Conservation (phyloP, 2,329 filamentous ascomycete genomes). For the Cryoendolithus antarcticus region DNA sequence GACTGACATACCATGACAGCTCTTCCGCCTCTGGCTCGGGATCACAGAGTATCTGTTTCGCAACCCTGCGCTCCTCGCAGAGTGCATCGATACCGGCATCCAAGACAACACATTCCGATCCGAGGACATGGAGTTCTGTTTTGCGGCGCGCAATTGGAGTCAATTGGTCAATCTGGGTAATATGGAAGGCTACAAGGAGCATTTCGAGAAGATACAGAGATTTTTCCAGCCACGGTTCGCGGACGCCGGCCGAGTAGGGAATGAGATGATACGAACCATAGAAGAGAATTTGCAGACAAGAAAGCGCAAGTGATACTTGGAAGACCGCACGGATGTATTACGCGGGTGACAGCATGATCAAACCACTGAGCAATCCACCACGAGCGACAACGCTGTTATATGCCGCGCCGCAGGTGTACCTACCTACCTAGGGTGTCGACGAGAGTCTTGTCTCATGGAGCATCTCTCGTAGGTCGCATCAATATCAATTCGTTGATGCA, state of each 20-base stretch:
- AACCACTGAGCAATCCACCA: no score
- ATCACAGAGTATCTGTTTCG: constrained; percentile 96
- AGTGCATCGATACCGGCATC: constrained; percentile 73
- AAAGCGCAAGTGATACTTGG: constrained; percentile 1
- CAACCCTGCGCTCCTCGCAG: constrained; percentile 66
- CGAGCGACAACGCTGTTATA: no score
- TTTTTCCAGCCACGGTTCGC: constrained; percentile 88
- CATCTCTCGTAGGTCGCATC: no score
- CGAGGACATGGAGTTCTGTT: constrained; percentile 94
- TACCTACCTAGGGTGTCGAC: no score
- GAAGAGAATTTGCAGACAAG: constrained; percentile 55
- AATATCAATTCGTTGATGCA: no score
- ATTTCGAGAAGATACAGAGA: constrained; percentile 77
- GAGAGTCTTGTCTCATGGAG: no score
- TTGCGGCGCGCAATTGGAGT: constrained; percentile 92
- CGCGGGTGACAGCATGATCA: no score
- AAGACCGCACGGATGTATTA: no score
- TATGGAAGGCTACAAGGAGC: constrained; percentile 83
- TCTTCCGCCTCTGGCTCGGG: constrained; percentile 91
- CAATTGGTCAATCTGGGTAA: constrained; percentile 84
- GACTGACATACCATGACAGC: constrained; percentile 25
- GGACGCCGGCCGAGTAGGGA: constrained; percentile 76
- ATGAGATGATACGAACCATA: constrained; percentile 95
- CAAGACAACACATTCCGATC: constrained; percentile 85
- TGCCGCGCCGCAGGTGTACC: no score